Evolutionary conservation across 805 yeast species (phyloP), one percentile per base, ranked within the genome.

Genomic region (Candida loeiensis): DNA sequence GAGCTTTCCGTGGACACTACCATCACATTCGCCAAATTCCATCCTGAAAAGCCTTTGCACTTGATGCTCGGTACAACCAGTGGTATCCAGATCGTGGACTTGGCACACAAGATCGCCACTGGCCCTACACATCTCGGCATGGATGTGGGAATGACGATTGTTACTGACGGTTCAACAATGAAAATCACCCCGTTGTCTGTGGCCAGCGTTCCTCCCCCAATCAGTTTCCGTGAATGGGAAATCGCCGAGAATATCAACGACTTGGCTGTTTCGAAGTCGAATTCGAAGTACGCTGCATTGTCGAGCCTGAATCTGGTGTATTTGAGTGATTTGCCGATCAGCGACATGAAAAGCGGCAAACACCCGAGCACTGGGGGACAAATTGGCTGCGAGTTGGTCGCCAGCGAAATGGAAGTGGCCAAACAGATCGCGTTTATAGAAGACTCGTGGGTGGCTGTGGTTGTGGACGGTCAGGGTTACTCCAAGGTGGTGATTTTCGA

Each of bases 181-280:
- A 77, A 79, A 48, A 63, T 89, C 16, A 91, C 99, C 0, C 97
- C 98, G 0, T 69, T 93, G 26, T 73, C 84, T 1, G 56, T 81
- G 21, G 95, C 96, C 2, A 88, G 82, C 56, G 91, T 88, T 8
- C 99, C 99, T 3, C 99, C 99, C 1, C 99, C 99, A 31, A 79
- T 87, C 56, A 74, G 86, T 17, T 82, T 74, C 55, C 73, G 95
- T 43, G 85, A 80, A 36, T 60, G 87, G 37, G 76, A 73, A 7
- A 64, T 79, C 9, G 47, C 43, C 1, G 69, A 65, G 1, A 77
- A 77, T 41, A 78, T 88, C 6, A 58, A 71, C 15, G 87, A 84
- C 52, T 75, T 77, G 31, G 84, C 95, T 0, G 76, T 80, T 4
- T 76, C 82, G 45, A 60, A 72, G 37, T 66, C 77, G 8, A 87